Base-by-base conservation (phyloP, 2,329 filamentous ascomycete species). In the Colletotrichum plurivorum region DNA sequence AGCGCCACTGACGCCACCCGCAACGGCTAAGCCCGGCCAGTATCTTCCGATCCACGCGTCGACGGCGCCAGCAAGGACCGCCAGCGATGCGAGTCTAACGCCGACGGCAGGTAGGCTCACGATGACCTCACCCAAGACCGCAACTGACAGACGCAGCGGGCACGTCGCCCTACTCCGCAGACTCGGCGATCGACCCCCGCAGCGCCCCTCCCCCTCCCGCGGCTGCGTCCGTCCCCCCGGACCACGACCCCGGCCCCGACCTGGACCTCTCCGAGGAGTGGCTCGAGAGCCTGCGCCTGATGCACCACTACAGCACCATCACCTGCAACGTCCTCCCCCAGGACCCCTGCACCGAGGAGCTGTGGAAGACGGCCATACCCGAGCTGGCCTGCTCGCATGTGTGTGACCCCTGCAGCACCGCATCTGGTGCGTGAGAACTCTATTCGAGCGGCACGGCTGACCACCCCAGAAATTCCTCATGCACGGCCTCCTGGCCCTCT, bases 221-320 rank as follows among this genome's bases (percentile, higher is more conserved):
- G 22, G 12, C 48, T 31, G n/a, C 22, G 22, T 22, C 22, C 22
- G 22, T 22, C 4, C 22, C 48, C 49, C 48, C 60, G 6, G 60
- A 59, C 66, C 72, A 41, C 27, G 27, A 31, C 27, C 9, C 27
- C 27, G 27, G 27, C 27, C 27, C 27, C 31, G 31, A 36, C 65
- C 4, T 72, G 74, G 55, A 71, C 74, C 39, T 67, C 46, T 56
- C 73, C 68, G 60, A 62, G 67, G 73, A 48, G 52, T 81, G 78
- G 78, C 74, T 78, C 7, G 73, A 75, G 4, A 79, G 81, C 58
- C 76, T 81, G 12, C 76, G 78, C 63, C 72, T 81, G 45, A 76
- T 81, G 73, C 78, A 81, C 52, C 78, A 81, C 49, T 81, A 76
- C 62, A 77, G 75, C 7, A 73, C 76, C 13, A 71, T 63, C 2